These are phyloP conservation scores for Aureobasidium sp. DNA, from an alignment of 2,329 filamentous ascomycete genomes.

Conservation along the genomic window DNA sequence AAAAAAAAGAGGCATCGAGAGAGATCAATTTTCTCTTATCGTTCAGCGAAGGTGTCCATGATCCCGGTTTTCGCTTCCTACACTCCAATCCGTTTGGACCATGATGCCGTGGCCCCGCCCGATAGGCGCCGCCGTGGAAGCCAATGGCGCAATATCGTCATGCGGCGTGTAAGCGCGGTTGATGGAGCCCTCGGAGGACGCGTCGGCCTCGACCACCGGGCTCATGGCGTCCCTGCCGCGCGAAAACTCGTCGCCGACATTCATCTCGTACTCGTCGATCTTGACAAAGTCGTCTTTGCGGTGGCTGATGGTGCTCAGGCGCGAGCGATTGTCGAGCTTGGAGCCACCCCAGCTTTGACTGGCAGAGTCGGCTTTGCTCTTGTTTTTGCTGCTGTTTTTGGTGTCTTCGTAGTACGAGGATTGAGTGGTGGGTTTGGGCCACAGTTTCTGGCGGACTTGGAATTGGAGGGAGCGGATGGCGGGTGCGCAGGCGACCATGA, in stretches of 20 bases:
- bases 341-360: background rate
- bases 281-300: slow-evolving; percentile 7
- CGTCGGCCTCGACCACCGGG: background rate
- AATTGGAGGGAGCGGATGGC: slow-evolving; percentile 17
- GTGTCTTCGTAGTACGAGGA: background rate
- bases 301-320: background rate
- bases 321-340: background rate
- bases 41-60: background rate
- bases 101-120: background rate
- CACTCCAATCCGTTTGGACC: background rate
- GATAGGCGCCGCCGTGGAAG: slow-evolving; percentile 1
- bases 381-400: background rate
- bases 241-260: background rate
- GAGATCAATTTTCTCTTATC: background rate
- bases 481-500: slow-evolving; percentile 19
- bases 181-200: background rate
- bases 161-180: background rate
- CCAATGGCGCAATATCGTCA: slow-evolving; percentile 1
- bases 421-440: background rate
- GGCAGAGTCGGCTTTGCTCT: background rate
- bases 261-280: slow-evolving; percentile 11
- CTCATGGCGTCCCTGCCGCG: background rate
- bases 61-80: background rate
- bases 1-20: background rate
- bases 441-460: background rate